Evolutionary conservation across 1,139 yeast genomes (phyloP).

Genomic region (Suhomyces wounanorum): DNA sequence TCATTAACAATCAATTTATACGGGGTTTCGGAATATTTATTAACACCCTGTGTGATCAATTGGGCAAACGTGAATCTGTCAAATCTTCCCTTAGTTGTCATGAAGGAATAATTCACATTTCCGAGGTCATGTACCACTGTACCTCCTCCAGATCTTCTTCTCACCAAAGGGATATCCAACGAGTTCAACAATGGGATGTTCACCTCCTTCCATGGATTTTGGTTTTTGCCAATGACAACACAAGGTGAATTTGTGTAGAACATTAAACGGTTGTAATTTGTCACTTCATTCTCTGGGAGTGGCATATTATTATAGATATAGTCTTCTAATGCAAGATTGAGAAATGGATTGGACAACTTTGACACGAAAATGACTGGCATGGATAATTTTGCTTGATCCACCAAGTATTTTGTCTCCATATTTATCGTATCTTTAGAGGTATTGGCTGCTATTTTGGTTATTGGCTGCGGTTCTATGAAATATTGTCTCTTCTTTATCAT

Average conservation of each 20-base stretch:
- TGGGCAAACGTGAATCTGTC: slow-evolving; percentile 63
- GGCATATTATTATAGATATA: slow-evolving; percentile 72
- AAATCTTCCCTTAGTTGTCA: slow-evolving; percentile 70
- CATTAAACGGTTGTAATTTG: slow-evolving; percentile 54
- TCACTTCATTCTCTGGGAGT: slow-evolving; percentile 21
- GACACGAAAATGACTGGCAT: slow-evolving; percentile 46
- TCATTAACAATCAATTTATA: slow-evolving; percentile 53
- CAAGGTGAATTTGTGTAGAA: slow-evolving; percentile 81
- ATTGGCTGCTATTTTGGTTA: background rate
- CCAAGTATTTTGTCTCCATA: background rate
- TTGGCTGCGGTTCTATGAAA: background rate
- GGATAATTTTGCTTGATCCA: slow-evolving; percentile 18
- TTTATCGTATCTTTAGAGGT: background rate
- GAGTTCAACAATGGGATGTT: slow-evolving; percentile 60
- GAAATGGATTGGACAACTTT: slow-evolving; percentile 60
- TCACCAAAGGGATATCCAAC: slow-evolving; percentile 63
- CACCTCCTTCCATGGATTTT: slow-evolving; percentile 90
- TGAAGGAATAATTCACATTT: slow-evolving; percentile 82
- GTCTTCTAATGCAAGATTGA: slow-evolving; percentile 83
- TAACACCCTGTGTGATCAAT: slow-evolving; percentile 54
- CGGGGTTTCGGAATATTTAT: slow-evolving; percentile 24
- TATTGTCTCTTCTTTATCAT: slow-evolving; percentile 18
- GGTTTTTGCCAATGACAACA: slow-evolving; percentile 94
- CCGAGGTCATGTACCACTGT: slow-evolving; percentile 96
- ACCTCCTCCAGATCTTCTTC: slow-evolving; percentile 94